Conservation (phyloP, 345 rosid species). For the Lepidium aucheri region DNA sequence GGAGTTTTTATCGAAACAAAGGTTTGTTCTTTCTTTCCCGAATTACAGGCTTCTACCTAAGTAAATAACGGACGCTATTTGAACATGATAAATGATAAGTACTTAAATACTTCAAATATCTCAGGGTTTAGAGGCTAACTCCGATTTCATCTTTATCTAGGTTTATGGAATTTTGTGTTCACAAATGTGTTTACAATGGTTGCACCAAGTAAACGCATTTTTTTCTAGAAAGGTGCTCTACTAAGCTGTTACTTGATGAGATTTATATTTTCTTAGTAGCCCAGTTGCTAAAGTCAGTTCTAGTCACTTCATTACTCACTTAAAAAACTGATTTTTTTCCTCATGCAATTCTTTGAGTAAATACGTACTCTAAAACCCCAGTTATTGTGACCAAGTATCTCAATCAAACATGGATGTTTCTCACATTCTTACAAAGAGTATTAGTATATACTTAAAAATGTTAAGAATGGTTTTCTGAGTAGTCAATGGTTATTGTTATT, state of each 20-base stretch:
- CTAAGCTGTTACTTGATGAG: conserved; percentile 2
- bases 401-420: background rate
- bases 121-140: conserved; percentile 1
- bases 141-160: conserved; percentile 6
- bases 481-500: background rate
- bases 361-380: background rate
- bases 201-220: background rate
- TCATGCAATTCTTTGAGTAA: background rate
- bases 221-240: background rate
- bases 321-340: background rate
- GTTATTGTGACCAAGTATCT: background rate
- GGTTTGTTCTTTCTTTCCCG: conserved; percentile 33
- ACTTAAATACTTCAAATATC: background rate
- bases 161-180: conserved; percentile 2
- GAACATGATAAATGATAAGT: background rate
- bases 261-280: background rate
- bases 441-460: background rate
- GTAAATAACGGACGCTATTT: background rate
- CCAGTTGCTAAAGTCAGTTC: background rate
- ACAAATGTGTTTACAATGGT: background rate
- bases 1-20: conserved; percentile 80
- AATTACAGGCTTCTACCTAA: background rate
- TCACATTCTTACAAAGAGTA: background rate
- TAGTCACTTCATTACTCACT: background rate
- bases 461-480: background rate